Base-by-base conservation (phyloP, 192 early-diverging fungal species). In the Chytriomyces hyalinus region DNA sequence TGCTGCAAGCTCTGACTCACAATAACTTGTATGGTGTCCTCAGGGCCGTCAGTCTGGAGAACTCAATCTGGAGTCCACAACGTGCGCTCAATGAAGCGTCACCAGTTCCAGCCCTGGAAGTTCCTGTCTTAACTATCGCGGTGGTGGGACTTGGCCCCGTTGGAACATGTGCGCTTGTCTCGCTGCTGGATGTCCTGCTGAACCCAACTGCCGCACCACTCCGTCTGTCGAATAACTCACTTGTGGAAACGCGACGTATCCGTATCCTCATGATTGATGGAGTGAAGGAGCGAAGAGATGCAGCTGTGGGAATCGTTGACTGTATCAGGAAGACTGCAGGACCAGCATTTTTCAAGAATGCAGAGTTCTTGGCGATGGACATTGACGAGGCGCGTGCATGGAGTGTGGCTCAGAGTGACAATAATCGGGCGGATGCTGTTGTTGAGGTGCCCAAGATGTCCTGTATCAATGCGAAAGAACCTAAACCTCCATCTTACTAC, bases 71-170 rank as follows among this genome's bases (percentile, higher is more conserved):
- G 71, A 62, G 59, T 10, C 50, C 69, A 2, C 10, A 36, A 11
- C 22, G 22, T n/a, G 50, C 15, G 26, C 13, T 36, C 3, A 15
- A 6, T 11, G 9, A n/a, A 8, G 13, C 20, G 5, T 4, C 59
- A 6, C 45, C 61, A 22, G 10, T 8, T 17, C 59, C 59, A n/a
- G 43, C 24, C 8, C 20, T 62, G 5, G n/a, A n/a, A 6, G 50
- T 15, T 0, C 53, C 60, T 9, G 73, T 80, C 43, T 76, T 84
- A 11, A 72, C 81, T 11, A 78, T 84, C 20, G 83, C 83, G 11
- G 80, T 90, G 6, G 72, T 90, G 10, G 88, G 88, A 6, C 85
- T 87, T 45, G 88, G 88, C 17, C 88, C 88, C 4, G 88, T 90
- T 17, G 88, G 87, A 0, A 74, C 86, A 60, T 82, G 86, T 60